These are phyloP conservation scores for Podila epicladia DNA, from an alignment of 192 early-diverging fungal species.

Conservation along the genomic window DNA sequence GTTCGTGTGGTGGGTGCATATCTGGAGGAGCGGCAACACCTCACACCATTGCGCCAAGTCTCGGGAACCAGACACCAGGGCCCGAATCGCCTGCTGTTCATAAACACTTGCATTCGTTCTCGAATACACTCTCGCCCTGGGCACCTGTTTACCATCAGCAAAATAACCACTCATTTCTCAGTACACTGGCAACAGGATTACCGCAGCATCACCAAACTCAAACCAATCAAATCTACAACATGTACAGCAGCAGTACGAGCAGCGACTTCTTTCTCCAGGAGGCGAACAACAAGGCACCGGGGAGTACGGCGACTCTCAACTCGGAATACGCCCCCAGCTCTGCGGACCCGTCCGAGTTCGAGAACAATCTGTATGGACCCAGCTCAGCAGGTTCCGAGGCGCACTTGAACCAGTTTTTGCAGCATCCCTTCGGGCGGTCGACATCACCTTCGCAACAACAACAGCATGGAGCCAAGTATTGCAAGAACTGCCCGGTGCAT, in stretches of 20 bases:
- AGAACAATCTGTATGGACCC: neutral
- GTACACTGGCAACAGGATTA: neutral
- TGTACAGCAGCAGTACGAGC: neutral
- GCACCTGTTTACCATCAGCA: neutral
- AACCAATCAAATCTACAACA: neutral
- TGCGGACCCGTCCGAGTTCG: neutral
- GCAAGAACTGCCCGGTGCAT: conserved; percentile 16
- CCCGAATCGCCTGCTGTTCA: neutral
- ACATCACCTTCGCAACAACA: conserved; percentile 3
- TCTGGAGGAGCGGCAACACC: neutral
- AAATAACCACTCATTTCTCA: conserved; percentile 21
- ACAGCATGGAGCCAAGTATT: neutral
- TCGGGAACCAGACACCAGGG: neutral
- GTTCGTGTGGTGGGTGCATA: conserved; percentile 1
- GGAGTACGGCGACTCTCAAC: neutral
- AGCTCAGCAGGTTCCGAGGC: conserved; percentile 23
- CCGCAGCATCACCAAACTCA: neutral
- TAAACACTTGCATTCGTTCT: conserved; percentile 6
- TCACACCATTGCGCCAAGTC: neutral
- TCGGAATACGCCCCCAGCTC: conserved; percentile 1
- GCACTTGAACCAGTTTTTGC: neutral
- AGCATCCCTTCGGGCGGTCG: conserved; percentile 3
- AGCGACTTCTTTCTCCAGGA: neutral
- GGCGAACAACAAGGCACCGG: neutral
- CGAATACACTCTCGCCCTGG: neutral